Evolutionary conservation across 1,139 yeast species (phyloP).

Genomic region (Taiozyma sp.): DNA sequence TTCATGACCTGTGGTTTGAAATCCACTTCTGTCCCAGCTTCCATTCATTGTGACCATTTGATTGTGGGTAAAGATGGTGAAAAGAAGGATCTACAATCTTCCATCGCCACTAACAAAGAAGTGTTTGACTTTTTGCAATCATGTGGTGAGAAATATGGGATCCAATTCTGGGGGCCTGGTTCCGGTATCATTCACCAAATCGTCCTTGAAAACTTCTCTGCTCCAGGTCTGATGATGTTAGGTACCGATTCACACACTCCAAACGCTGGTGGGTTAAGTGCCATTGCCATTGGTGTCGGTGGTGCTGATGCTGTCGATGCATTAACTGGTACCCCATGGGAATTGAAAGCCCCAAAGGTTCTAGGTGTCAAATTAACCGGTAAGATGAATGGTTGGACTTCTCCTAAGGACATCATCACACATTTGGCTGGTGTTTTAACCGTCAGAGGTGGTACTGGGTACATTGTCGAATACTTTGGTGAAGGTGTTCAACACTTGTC

Average conservation of each 20-base stretch:
- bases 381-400: conserved; percentile 79
- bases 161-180: conserved; percentile 99
- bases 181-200: conserved; percentile 98
- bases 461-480: conserved; percentile 91
- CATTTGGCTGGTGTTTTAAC: conserved; percentile 85
- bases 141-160: conserved; percentile 89
- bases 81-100: conserved; percentile 60
- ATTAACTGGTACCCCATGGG: conserved; percentile 98
- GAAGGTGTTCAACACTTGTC: conserved; percentile 82
- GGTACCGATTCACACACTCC: conserved; percentile 99
- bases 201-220: conserved; percentile 89
- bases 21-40: conserved; percentile 84
- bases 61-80: conserved; percentile 96
- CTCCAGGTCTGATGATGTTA: conserved; percentile 92
- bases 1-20: conserved; percentile 94
- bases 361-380: conserved; percentile 92
- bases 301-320: conserved; percentile 99
- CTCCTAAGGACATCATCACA: conserved; percentile 95
- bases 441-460: conserved; percentile 97
- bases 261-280: conserved; percentile 97
- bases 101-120: conserved; percentile 83
- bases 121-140: conserved; percentile 89
- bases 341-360: conserved; percentile 90
- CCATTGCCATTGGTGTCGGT: conserved; percentile 96
- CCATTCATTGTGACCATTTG: conserved; percentile 96